phyloP scores from a whole-genome alignment of 2,329 filamentous ascomycete genomes.

The Ophiognomonia clavigignenti-juglandacearum region DNA sequence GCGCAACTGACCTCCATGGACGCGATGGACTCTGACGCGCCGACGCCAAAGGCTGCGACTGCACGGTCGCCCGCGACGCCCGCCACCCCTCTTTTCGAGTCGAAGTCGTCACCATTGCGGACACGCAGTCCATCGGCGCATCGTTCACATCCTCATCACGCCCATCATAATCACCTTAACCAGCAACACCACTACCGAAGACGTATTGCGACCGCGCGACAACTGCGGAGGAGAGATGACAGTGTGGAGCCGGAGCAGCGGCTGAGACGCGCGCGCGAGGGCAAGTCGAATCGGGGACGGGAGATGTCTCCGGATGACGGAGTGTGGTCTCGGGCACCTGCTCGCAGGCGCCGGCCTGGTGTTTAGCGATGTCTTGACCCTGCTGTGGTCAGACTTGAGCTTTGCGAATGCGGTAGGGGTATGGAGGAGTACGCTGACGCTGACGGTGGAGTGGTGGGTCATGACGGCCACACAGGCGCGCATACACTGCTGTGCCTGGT shows the following conservation, averaged over 20 bases:
- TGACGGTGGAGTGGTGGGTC: neutral
- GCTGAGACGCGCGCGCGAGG: neutral
- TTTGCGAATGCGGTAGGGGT: neutral
- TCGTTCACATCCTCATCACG: conserved; percentile 13
- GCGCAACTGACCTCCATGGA: conserved; percentile 30
- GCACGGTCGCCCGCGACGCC: conserved; percentile 7
- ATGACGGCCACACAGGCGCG: conserved; percentile 19
- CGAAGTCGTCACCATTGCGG: conserved; percentile 17
- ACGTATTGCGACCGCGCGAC: conserved; percentile 6
- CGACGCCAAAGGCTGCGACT: conserved; percentile 36
- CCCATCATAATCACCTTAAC: conserved; percentile 9
- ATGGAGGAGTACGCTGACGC: neutral
- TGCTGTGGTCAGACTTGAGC: neutral
- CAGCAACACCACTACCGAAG: conserved; percentile 5
- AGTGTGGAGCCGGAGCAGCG: conserved; percentile 8
- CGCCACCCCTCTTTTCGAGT: conserved; percentile 32
- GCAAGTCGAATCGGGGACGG: neutral
- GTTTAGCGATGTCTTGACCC: no score
- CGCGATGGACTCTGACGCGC: conserved; percentile 36
- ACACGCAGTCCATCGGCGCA: conserved; percentile 18
- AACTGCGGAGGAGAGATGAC: conserved; percentile 2
- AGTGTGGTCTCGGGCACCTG: neutral
- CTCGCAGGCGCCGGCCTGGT: conserved; percentile 3
- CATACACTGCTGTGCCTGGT: no score
- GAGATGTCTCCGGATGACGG: conserved; percentile 2